Conservation (phyloP, 1,139 yeast species). For the Taiozyma onychis region DNA sequence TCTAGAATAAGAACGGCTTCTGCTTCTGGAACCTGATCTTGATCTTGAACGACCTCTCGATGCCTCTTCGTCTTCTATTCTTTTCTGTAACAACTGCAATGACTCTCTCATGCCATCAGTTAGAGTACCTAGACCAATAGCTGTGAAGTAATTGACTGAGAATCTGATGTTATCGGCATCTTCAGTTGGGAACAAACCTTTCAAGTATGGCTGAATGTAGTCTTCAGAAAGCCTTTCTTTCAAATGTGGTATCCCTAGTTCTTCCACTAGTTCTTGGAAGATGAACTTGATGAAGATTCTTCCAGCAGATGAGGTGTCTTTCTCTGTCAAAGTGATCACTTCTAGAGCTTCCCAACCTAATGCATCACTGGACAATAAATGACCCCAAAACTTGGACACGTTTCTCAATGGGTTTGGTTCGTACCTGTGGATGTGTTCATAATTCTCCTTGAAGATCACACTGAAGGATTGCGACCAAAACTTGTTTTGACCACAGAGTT, state of each 20-base stretch:
- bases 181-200: constrained; percentile 38
- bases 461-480: constrained; percentile 56
- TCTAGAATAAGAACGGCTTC: constrained; percentile 19
- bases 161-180: constrained; percentile 64
- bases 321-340: constrained; percentile 56
- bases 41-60: constrained; percentile 19
- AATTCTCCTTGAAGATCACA: constrained; percentile 49
- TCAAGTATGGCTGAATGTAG: constrained; percentile 40
- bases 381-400: constrained; percentile 85
- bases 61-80: constrained; percentile 22
- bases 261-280: constrained; percentile 76
- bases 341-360: constrained; percentile 57
- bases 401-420: constrained; percentile 75
- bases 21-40: constrained; percentile 9
- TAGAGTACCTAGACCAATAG: constrained; percentile 79
- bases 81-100: constrained; percentile 12
- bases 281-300: constrained; percentile 79
- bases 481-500: constrained; percentile 44
- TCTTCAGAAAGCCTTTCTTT: constrained; percentile 45
- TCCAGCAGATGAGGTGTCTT: constrained; percentile 69
- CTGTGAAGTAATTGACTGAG: constrained; percentile 87
- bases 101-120: constrained; percentile 77
- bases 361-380: constrained; percentile 65
- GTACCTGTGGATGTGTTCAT: constrained; percentile 53
- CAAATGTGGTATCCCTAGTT: constrained; percentile 55